Percentiles rank a stretch among this genome's conserved stretches.
phyloP scores from a whole-genome alignment of 148 eudicot species.

The Amaranthus palmeri region DNA sequence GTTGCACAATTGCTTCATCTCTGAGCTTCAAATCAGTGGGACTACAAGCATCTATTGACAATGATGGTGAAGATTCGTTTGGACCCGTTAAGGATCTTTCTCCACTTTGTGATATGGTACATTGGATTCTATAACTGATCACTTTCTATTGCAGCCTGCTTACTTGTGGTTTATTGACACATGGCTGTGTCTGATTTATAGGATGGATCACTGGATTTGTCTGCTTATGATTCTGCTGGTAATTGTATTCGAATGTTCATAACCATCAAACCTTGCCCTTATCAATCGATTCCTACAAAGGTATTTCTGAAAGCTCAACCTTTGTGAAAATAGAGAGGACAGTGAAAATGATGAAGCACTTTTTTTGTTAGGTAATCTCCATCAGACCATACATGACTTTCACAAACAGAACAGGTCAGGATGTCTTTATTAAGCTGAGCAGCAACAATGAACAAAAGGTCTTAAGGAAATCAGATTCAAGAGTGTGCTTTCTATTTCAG shows the following conservation, averaged over 20 bases:
- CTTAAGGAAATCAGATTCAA: conserved; percentile 62
- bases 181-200: conserved; percentile 18
- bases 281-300: conserved; percentile 94
- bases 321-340: conserved; percentile 12
- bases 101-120: conserved; percentile 88
- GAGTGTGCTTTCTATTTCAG: conserved; percentile 68
- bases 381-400: conserved; percentile 84
- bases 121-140: conserved; percentile 7
- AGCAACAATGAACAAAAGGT: conserved; percentile 74
- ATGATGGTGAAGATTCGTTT: conserved; percentile 48
- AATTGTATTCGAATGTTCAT: conserved; percentile 77
- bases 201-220: conserved; percentile 87
- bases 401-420: conserved; percentile 88
- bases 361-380: conserved; percentile 55
- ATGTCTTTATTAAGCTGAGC: conserved; percentile 61
- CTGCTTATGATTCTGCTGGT: conserved; percentile 70
- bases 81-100: conserved; percentile 83
- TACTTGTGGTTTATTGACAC: background rate
- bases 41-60: conserved; percentile 56
- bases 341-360: conserved; percentile 1
- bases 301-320: conserved; percentile 29
- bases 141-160: background rate
- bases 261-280: conserved; percentile 80
- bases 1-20: conserved; percentile 79
- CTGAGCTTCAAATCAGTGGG: conserved; percentile 74